Evolutionary conservation across 2,329 filamentous ascomycete species (phyloP), one percentile per base, ranked within the genome.

Genomic region (Scytalidium lignicola): DNA sequence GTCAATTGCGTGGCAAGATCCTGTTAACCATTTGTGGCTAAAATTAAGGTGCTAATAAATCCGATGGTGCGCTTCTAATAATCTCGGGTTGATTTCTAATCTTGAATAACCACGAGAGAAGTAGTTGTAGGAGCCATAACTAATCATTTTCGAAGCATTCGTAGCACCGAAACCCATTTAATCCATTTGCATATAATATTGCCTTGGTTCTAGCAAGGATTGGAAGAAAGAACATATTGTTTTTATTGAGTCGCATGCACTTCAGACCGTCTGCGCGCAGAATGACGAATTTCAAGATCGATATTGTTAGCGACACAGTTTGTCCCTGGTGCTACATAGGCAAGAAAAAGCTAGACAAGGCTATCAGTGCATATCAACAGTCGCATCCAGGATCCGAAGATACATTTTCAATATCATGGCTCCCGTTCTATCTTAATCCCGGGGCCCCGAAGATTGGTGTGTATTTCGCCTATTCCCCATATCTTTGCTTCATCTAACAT

Each of bases 251-350:
- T 37, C 15, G 32, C 32, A 37, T 37, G 32, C 12, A 4, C 15
- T 57, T 60, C 48, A 41, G 50, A 9, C 44, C 52, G 6, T 59
- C 54, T 6, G 37, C 57, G 9, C 55, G 51, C 46, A 73, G 52
- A 52, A 90, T 91, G 87, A 81, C 84, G 18, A 80, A 82, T 60
- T 88, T 91, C 72, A 79, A 82, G 53, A 86, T 95, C 67, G 81
- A 85, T 51, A 80, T 90, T 62, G 82, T 90, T 51, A 88, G 80
- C n/a, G 90, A 95, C 70, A 87, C 82, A 2, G 79, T 93, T 58
- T 95, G 89, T 65, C 86, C 88, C 3, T 70, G 80, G 78, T 87
- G 90, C 74, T 93, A 90, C 66, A 74, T 95, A 15, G 90, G 89
- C 67, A 86, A 88, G 64, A 82, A 82, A 55, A 83, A 87, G 32